phyloP scores from a whole-genome alignment of 1,139 yeast species.

The Nakaseomyces kungkrabaensis region DNA sequence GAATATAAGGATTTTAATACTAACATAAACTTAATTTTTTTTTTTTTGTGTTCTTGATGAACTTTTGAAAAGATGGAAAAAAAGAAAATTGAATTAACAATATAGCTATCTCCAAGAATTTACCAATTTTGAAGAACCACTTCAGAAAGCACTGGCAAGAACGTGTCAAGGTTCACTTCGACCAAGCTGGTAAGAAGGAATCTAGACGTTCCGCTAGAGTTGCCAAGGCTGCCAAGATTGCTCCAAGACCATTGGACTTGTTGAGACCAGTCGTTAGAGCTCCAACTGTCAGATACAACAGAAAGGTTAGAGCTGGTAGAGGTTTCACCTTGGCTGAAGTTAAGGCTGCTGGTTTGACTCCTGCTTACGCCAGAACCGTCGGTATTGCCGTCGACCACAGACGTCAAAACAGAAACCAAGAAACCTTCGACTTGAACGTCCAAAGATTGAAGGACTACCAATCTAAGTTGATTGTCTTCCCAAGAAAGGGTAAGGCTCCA shows the following conservation, averaged over 20 bases:
- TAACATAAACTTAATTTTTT: background rate
- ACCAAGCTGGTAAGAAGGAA: constrained; percentile 92
- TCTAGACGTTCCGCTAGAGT: constrained; percentile 94
- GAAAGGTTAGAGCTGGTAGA: constrained; percentile 99
- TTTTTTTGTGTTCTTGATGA: no score
- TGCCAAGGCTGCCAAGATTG: constrained; percentile 86
- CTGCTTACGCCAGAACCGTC: constrained; percentile 94
- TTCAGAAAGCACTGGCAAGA: constrained; percentile 99
- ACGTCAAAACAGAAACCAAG: constrained; percentile 97
- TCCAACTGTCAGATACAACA: constrained; percentile 97
- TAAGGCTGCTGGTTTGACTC: constrained; percentile 93
- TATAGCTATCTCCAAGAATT: constrained; percentile 93
- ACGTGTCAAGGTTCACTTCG: constrained; percentile 71
- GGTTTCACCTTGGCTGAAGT: constrained; percentile 98
- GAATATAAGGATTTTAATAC: no score
- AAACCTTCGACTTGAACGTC: constrained; percentile 90
- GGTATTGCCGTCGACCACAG: constrained; percentile 99
- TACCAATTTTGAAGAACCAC: constrained; percentile 94
- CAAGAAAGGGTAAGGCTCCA: constrained; percentile 73
- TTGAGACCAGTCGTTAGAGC: constrained; percentile 98
- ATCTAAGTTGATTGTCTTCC: constrained; percentile 91
- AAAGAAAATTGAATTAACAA: no score
- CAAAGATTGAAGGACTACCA: constrained; percentile 94
- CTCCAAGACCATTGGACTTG: constrained; percentile 95
- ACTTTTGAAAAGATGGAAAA: no score